Evolutionary conservation across 345 rosid genomes (phyloP).

Genomic region (Acer negundo): DNA sequence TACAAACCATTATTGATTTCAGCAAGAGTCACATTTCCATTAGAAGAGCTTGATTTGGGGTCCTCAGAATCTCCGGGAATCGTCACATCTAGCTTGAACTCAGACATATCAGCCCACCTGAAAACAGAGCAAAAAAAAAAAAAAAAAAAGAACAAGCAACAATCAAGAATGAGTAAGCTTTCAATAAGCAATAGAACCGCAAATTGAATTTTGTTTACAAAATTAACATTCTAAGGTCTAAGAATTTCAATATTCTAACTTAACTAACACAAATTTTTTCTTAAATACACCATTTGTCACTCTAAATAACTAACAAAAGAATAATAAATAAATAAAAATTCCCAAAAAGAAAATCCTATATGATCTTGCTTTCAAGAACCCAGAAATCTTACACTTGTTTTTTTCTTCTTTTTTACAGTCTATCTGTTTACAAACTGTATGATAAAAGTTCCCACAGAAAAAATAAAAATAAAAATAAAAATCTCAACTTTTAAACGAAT

Average conservation of each 20-base stretch:
- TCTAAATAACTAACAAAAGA: background rate
- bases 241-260: no score
- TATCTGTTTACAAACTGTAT: background rate
- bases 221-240: no score
- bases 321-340: no score
- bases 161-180: background rate
- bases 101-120: conserved; percentile 52
- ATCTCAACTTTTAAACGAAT: background rate
- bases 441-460: background rate
- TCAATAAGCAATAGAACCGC: background rate
- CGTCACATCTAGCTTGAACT: conserved; percentile 44
- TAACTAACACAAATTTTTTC: no score
- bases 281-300: background rate
- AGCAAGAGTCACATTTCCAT: conserved; percentile 28
- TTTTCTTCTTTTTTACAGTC: background rate
- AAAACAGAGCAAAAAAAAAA: background rate
- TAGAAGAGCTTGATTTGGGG: conserved; percentile 30
- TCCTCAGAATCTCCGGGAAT: conserved; percentile 39
- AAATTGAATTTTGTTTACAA: background rate
- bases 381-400: background rate
- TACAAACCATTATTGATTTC: conserved; percentile 33
- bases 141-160: background rate
- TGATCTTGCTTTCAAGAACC: background rate
- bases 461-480: background rate
- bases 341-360: background rate